phyloP scores from a whole-genome alignment of 352 stramenopile species.

The Globisporangium alternatum region DNA sequence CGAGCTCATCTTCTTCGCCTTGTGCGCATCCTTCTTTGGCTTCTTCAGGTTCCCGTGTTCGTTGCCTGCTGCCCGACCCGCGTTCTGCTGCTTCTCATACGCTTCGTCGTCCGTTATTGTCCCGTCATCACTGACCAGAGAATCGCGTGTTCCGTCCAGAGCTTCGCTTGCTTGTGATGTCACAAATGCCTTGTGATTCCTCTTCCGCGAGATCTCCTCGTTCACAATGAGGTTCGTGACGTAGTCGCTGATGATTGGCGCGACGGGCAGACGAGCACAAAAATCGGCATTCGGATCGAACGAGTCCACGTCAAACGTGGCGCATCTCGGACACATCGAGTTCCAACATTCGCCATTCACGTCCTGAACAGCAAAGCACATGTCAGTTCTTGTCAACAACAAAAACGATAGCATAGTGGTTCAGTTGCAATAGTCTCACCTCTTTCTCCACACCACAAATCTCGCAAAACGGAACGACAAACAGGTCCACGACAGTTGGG shows the following conservation, averaged over 20 bases:
- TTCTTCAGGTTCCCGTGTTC: conserved; percentile 40
- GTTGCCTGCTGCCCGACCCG: conserved; percentile 11
- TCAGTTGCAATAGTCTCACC: conserved; percentile 25
- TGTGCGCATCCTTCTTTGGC: conserved; percentile 38
- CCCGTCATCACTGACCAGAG: conserved; percentile 15
- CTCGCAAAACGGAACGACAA: conserved; percentile 70
- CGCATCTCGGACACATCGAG: conserved; percentile 56
- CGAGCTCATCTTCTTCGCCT: conserved; percentile 13
- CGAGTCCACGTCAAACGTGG: conserved; percentile 59
- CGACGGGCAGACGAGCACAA: conserved; percentile 54
- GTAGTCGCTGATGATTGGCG: conserved; percentile 43
- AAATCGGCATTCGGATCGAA: conserved; percentile 43
- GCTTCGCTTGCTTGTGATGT: not conserved
- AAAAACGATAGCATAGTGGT: not conserved
- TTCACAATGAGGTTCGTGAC: conserved; percentile 45
- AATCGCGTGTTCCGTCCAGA: conserved; percentile 12
- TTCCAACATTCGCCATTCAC: conserved; percentile 76
- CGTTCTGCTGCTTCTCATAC: conserved; percentile 8
- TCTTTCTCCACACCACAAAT: conserved; percentile 86
- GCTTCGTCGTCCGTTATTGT: conserved; percentile 15
- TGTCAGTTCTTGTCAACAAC: not conserved
- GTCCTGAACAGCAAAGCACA: conserved; percentile 31
- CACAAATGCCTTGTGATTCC: conserved; percentile 32
- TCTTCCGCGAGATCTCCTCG: conserved; percentile 47
- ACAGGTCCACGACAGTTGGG: conserved; percentile 52